A percentile compares a stretch with the other conserved stretches of the same genome.
These are phyloP conservation scores for Xylogone sp. DNA, from an alignment of 2,329 filamentous ascomycete species.

Conservation along the genomic window DNA sequence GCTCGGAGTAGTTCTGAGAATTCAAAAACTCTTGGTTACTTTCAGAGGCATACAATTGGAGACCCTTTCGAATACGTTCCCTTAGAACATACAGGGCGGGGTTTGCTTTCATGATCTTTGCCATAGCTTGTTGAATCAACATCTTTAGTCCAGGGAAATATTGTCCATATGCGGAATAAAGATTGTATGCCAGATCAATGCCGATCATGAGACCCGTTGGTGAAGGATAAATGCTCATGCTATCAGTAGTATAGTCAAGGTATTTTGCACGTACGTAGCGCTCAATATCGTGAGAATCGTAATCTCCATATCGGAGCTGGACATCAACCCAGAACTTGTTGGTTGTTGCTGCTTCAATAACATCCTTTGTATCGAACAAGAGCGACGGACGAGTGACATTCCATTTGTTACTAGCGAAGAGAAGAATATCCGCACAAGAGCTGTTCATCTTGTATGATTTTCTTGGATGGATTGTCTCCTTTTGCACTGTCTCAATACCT, in stretches of 20 bases:
- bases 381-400: slow-evolving; percentile 92
- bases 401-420: slow-evolving; percentile 99
- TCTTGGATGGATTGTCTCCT: slow-evolving; percentile 97
- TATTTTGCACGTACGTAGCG: slow-evolving; percentile 97
- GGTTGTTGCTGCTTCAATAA: slow-evolving; percentile 87
- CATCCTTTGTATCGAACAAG: slow-evolving; percentile 93
- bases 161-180: slow-evolving; percentile 97
- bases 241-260: slow-evolving; percentile 97
- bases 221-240: slow-evolving; percentile 97
- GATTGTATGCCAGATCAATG: slow-evolving; percentile 95
- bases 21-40: slow-evolving; percentile 99
- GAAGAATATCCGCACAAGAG: slow-evolving; percentile 92
- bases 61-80: slow-evolving; percentile 96
- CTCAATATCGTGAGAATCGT: slow-evolving; percentile 98
- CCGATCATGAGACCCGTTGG: slow-evolving; percentile 96
- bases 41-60: slow-evolving; percentile 96
- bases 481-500: slow-evolving; percentile 95
- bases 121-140: slow-evolving; percentile 96
- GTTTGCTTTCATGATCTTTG: slow-evolving; percentile 99
- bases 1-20: slow-evolving; percentile 97
- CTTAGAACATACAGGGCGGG: slow-evolving; percentile 93
- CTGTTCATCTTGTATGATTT: slow-evolving; percentile 99
- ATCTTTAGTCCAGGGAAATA: slow-evolving; percentile 98
- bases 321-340: slow-evolving; percentile 99
- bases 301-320: slow-evolving; percentile 93